Evolutionary conservation across 257 asterid species (phyloP), one percentile per base, ranked within the genome.

Genomic region (Forsythia viridissima): DNA sequence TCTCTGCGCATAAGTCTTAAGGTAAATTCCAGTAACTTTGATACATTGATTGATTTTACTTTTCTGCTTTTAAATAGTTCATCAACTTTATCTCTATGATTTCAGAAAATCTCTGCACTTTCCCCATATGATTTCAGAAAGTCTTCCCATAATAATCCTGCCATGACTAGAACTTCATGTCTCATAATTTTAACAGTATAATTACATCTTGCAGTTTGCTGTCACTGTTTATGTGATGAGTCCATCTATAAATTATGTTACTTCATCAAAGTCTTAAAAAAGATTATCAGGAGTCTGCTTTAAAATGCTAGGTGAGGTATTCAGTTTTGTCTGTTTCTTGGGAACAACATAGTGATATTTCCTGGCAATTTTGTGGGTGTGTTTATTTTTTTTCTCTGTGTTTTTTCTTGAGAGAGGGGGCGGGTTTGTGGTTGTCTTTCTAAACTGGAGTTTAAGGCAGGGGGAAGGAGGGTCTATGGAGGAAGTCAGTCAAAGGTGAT

Each of bases 1-100:
- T 96, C 99, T 55, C 81, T 96, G 82, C 93, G 98, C 39, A 91
- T 96, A 82, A 96, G 99, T 89, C 96, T 96, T 43, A 96, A 96
- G 97, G 99, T 96, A 87, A 76, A 85, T 73, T 71, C 76, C 38
- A 57, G 76, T 71, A 66, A 70, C 82, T 73, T 72, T 75, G 78
- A 42, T 8, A 42, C 38, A 48, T 81, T 70, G 42, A 46, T 75
- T 73, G 40, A 37, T 79, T 77, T 76, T n/a, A 48, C 57, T 34
- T 46, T 36, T 59, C 43, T 46, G 43, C 65, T 72, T 13, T 70
- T 69, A 39, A 38, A 67, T 51, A 83, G 72, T 65, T 75, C 73
- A 72, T 65, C 65, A 40, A 73, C 65, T 40, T 34, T 39, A 43
- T 20, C 57, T 39, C 63, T 67, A 41, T 76, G 67, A 36, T 72